Evolutionary conservation across 2,329 filamentous ascomycete genomes (phyloP), one percentile per base, ranked within the genome.

Genomic region (Calonectria ilicicola): DNA sequence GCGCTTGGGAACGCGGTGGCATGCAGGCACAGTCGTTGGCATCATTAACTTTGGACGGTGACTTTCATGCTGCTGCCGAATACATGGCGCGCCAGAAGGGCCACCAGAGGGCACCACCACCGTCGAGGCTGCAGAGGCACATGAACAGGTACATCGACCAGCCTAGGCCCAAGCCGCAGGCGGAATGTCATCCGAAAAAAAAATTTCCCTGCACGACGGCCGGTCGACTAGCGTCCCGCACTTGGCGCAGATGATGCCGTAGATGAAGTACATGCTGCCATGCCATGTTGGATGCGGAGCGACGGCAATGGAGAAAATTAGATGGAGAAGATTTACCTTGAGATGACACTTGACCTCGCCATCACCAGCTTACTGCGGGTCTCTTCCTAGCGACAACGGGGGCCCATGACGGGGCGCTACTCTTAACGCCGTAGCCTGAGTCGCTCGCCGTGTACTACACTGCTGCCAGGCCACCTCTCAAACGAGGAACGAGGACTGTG

Each of bases 231-330:
- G 67, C 67, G 67, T 62, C 49, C 49, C 46, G 60, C 67, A 44
- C 67, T 60, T 70, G 68, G 68, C 63, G 68, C 67, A 65, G 27
- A 32, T 46, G 49, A 62, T 42, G 58, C 23, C 42, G 35, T 62
- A 42, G 40, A 27, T 62, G 40, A 58, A 58, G 21, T 47, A 47
- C 44, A 47, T 47, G 44, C 44, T 47, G 40, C 60, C 14, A 27
- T 47, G 40, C 40, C 14, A 27, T 27, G 38, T 21, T 44, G 40
- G 15, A 63, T 44, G 38, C 40, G 35, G 32, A 38, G 44, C 19
- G n/a, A 49, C 27, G 53, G 14, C 47, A 47, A 58, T 58, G 29
- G 53, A 58, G 29, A 58, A 26, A 35, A 38, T 56, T 35, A 56
- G 21, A 56, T 56, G 51, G 51, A 38, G 51, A 56, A 56, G 17